Conservation (phyloP, 345 rosid species). For the Euphorbia pulcherrima region DNA sequence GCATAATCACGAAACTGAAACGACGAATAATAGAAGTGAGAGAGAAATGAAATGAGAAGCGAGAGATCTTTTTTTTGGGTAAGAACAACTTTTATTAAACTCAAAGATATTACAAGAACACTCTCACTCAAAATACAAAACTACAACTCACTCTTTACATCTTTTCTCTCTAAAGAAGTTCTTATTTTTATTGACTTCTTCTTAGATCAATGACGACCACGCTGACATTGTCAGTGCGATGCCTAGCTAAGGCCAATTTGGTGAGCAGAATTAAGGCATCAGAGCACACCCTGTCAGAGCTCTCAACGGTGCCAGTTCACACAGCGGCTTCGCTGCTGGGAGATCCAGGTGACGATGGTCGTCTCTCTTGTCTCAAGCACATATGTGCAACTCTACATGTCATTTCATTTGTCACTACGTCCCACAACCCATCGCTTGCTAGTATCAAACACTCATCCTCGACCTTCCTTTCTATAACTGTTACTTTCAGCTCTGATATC, state of each 20-base stretch:
- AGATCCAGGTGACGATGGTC: conserved; percentile 17
- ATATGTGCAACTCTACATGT: conserved; percentile 66
- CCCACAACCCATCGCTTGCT: conserved; percentile 90
- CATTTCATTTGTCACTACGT: conserved; percentile 75
- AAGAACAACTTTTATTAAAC: no score
- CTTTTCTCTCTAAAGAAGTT: no score
- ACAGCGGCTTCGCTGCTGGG: conserved; percentile 25
- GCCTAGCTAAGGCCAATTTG: conserved; percentile 75
- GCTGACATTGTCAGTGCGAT: conserved; percentile 74
- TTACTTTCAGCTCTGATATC: conserved; percentile 77
- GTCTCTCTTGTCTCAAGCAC: conserved; percentile 49
- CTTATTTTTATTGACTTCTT: conserved; percentile 20
- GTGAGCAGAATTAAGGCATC: conserved; percentile 81
- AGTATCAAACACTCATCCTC: conserved; percentile 78
- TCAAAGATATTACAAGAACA: no score
- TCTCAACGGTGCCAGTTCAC: conserved; percentile 17
- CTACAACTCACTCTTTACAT: no score
- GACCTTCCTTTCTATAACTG: conserved; percentile 48
- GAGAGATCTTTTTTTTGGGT: conserved; percentile 16
- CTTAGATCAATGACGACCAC: conserved; percentile 79
- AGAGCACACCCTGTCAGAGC: conserved; percentile 58
- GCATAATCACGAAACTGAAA: background rate
- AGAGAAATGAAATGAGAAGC: background rate
- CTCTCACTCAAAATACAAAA: no score
- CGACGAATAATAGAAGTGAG: no score